Evolutionary conservation across 2,329 filamentous ascomycete species (phyloP).

Genomic region (Reticulascus tulasneorum): DNA sequence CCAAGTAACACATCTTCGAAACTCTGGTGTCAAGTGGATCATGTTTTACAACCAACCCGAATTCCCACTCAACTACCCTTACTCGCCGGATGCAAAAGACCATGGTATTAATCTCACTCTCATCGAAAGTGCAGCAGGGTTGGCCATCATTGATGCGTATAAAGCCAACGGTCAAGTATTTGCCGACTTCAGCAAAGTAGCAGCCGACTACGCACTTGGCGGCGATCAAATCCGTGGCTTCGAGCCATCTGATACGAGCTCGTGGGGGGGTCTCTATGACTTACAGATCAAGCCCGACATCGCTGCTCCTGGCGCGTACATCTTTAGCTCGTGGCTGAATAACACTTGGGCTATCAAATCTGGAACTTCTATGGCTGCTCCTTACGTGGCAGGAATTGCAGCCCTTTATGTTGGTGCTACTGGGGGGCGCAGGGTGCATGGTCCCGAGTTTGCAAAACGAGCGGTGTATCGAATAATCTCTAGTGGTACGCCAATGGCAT

Average conservation of each 20-base stretch:
- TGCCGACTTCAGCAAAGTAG: conserved; percentile 15
- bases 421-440: conserved; percentile 25
- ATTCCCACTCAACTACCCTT: conserved; percentile 10
- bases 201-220: conserved; percentile 9
- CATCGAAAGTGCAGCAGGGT: conserved; percentile 13
- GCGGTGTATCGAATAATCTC: conserved; percentile 26
- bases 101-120: background rate
- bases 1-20: conserved; percentile 21
- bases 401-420: conserved; percentile 29
- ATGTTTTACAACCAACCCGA: conserved; percentile 8
- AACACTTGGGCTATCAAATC: conserved; percentile 34
- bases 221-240: conserved; percentile 1
- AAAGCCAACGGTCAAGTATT: conserved; percentile 22
- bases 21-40: background rate
- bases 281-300: conserved; percentile 39
- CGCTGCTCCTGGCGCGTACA: conserved; percentile 36
- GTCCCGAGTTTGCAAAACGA: conserved; percentile 24
- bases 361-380: conserved; percentile 45
- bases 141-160: conserved; percentile 22
- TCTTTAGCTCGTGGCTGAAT: conserved; percentile 38
- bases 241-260: conserved; percentile 27
- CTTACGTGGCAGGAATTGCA: conserved; percentile 33
- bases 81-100: conserved; percentile 7
- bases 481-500: conserved; percentile 24
- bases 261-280: conserved; percentile 40